A percentile compares a stretch with the other conserved stretches of the same genome.
These are phyloP conservation scores for Helichrysum umbraculigerum DNA, from an alignment of 129 eudicot species.

Conservation along the genomic window DNA sequence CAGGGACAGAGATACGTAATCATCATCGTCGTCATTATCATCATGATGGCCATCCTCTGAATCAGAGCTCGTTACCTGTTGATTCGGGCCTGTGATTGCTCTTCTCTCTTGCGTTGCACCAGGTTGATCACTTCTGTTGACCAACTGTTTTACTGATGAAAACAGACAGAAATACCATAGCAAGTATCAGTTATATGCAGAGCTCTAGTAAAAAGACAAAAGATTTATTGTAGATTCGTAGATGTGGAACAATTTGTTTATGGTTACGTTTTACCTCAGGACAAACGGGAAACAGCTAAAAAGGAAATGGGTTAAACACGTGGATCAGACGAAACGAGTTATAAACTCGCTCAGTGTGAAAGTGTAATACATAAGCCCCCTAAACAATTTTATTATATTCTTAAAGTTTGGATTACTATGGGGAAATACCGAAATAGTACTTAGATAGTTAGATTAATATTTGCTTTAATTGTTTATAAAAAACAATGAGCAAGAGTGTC, in stretches of 20 bases:
- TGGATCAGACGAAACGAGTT: not conserved
- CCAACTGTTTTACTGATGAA: constrained; percentile 47
- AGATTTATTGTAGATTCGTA: not conserved
- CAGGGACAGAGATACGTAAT: constrained; percentile 32
- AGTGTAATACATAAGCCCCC: not conserved
- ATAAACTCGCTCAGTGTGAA: not conserved
- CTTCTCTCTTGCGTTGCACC: constrained; percentile 38
- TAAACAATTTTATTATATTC: not conserved
- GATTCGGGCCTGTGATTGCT: constrained; percentile 51
- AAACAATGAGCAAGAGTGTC: not conserved
- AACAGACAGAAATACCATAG: not conserved
- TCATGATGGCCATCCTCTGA: constrained; percentile 51
- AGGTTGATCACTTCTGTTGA: constrained; percentile 46
- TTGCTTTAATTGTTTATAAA: not conserved
- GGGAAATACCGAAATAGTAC: no score
- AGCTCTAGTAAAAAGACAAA: not conserved
- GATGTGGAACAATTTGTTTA: not conserved
- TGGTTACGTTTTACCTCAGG: not conserved
- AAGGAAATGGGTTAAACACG: not conserved
- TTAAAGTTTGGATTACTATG: not conserved
- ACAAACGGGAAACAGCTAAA: not conserved
- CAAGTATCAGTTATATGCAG: not conserved
- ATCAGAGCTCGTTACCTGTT: constrained; percentile 46
- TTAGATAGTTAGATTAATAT: not conserved
- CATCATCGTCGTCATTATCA: constrained; percentile 31